phyloP scores from a whole-genome alignment of 2,329 filamentous ascomycete genomes.

The Phaeosphaeria sp. region DNA sequence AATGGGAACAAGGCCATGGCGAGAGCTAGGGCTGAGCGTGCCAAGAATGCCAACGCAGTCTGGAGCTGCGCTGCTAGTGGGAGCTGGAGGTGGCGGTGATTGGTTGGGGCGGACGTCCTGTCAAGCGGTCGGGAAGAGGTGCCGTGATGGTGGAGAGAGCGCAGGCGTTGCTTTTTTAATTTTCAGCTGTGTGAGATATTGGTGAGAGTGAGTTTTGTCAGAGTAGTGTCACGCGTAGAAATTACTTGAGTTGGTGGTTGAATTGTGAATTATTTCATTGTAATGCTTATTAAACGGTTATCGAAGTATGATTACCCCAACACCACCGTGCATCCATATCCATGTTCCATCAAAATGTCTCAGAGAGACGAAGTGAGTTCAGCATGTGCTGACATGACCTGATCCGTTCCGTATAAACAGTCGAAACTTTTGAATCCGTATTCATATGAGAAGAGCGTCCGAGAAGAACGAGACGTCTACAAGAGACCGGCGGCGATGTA shows the following conservation, averaged over 20 bases:
- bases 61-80: too few species aligned
- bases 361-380: constrained; percentile 18
- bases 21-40: neutral
- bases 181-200: too few species aligned
- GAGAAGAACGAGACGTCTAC: constrained; percentile 21
- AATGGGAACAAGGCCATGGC: neutral
- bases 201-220: too few species aligned
- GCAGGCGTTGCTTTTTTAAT: neutral
- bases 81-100: neutral
- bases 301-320: constrained; percentile 8
- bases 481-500: constrained; percentile 42
- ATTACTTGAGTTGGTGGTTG: neutral
- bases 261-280: neutral
- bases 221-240: too few species aligned
- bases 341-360: constrained; percentile 13
- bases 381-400: constrained; percentile 12
- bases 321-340: neutral
- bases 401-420: neutral
- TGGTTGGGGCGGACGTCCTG: neutral
- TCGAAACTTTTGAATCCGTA: neutral
- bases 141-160: neutral
- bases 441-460: neutral
- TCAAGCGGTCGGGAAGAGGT: neutral
- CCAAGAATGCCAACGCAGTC: neutral
- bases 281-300: constrained; percentile 7